phyloP scores from a whole-genome alignment of 116 monocot genomes.

The Trichopus zeylanicus region DNA sequence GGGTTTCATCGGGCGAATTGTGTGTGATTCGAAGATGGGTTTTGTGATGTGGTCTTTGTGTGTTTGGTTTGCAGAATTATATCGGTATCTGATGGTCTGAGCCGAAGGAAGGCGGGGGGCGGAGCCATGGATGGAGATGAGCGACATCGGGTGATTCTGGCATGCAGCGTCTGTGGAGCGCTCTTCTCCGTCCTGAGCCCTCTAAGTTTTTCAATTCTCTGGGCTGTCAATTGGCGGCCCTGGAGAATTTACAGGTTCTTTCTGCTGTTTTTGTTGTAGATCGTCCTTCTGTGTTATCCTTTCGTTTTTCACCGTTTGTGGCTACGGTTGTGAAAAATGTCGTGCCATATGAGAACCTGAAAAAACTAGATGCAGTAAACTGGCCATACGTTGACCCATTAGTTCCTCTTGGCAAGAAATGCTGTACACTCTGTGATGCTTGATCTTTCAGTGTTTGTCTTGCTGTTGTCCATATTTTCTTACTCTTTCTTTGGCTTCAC shows the following conservation, averaged over 20 bases:
- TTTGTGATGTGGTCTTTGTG: background rate
- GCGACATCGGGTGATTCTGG: constrained; percentile 45
- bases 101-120: constrained; percentile 2
- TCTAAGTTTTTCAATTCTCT: constrained; percentile 70
- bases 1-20: background rate
- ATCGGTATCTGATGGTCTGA: constrained; percentile 3
- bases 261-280: background rate
- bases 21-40: background rate
- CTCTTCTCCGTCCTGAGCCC: constrained; percentile 65
- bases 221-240: constrained; percentile 95
- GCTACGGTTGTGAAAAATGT: background rate
- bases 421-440: no score
- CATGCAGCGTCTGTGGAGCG: constrained; percentile 59
- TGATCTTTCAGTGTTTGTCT: no score
- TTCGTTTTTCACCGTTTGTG: background rate
- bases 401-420: no score
- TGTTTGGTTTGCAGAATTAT: background rate
- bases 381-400: no score
- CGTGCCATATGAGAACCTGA: no score
- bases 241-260: constrained; percentile 92
- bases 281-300: background rate
- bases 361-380: no score
- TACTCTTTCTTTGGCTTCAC: no score
- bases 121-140: constrained; percentile 71
- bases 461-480: no score